Percentiles rank a stretch among this genome's conserved stretches.
phyloP scores from a whole-genome alignment of 176 grass and related monocot species.

The Bolboschoenus planiculmis region DNA sequence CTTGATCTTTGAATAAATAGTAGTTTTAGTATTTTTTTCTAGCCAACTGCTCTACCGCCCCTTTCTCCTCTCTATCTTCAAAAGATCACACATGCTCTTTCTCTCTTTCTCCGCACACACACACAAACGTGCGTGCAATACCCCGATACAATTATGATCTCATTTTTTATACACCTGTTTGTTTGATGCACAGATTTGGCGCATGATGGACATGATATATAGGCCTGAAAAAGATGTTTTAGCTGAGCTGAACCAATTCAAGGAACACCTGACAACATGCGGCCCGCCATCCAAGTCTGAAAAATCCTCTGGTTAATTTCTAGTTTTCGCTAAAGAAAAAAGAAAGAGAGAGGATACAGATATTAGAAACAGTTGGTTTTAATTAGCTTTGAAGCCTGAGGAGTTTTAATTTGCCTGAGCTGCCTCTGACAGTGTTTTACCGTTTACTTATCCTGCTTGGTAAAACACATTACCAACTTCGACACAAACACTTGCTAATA shows the following conservation, averaged over 20 bases:
- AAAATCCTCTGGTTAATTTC: constrained; percentile 16
- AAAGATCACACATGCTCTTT: no score
- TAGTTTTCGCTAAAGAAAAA: constrained; percentile 6
- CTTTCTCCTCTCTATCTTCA: no score
- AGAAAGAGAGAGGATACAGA: not conserved
- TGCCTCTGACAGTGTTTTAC: not conserved
- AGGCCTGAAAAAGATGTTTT: constrained; percentile 72
- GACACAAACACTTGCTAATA: not conserved
- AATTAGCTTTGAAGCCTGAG: not conserved
- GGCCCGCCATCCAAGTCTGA: not conserved
- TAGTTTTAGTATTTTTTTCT: no score
- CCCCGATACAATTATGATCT: no score
- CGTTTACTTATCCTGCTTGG: not conserved
- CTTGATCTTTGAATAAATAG: no score
- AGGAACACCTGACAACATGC: constrained; percentile 51
- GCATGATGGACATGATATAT: constrained; percentile 81
- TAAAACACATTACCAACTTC: not conserved
- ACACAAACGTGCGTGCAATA: no score
- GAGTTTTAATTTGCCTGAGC: not conserved
- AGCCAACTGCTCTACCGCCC: no score
- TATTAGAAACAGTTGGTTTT: constrained; percentile 7
- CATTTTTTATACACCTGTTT: constrained; percentile 8
- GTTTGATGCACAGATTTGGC: constrained; percentile 68
- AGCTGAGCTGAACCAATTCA: constrained; percentile 69
- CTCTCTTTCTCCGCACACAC: no score